Evolutionary conservation across 2,329 filamentous ascomycete genomes (phyloP), one percentile per base, ranked within the genome.

Genomic region (Diaporthe amygdali): DNA sequence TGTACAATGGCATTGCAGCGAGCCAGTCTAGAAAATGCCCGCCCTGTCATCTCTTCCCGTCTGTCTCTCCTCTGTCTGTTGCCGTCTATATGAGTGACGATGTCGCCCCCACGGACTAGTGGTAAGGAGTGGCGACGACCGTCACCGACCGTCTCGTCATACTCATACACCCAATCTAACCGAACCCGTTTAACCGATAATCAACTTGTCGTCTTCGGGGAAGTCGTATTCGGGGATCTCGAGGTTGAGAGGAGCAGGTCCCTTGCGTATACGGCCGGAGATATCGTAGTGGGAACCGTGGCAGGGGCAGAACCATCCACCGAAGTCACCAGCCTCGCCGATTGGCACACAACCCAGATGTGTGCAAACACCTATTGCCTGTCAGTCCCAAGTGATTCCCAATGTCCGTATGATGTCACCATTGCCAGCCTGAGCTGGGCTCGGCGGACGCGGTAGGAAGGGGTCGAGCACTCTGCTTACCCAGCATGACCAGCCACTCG

Each of bases 251-350:
- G 96, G 96, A 74, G 96, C 96, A 75, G 96, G 96, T 76, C 96
- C 96, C 90, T 94, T 98, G 88, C 96, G 92, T 90, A 97, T 94
- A 86, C 96, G 95, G 84, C 96, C 96, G 75, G 95, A 98, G 84
- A 99, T 98, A 84, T 99, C 96, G 91, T 99, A 99, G 90, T 99
- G 96, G 78, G 95, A 98, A 85, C 96, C 96, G 91, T 99, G 96
- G 93, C 96, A 99, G 76, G 96, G 96, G 89, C 96, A 99, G 93
- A 99, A 99, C 96, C 96, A 99, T 82, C 96, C 96, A 83, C 96
- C 96, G 81, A 88, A 99, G 86, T 99, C 97, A 84, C 96, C 96
- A 76, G 96, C 94, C 89, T 99, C 96, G 81, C 97, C 96, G 80
- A 99, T 99, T 82, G 96, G 96, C 78, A 99, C 96, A 90, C 96